Base-by-base conservation (phyloP, 768 basidiomycete species). In the Paxillus ammoniavirescens region DNA sequence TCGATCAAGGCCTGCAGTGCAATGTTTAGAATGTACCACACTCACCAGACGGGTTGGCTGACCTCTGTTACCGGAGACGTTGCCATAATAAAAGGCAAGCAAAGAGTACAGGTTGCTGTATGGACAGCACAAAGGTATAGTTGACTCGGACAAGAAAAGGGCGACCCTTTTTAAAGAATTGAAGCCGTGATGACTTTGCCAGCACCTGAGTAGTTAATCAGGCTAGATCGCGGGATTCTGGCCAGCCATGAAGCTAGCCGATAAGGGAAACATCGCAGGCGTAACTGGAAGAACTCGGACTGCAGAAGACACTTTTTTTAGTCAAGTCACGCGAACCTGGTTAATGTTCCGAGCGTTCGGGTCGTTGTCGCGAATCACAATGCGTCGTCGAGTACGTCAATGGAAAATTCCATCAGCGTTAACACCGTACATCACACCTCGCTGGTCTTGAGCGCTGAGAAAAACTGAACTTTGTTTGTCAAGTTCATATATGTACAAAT, bases 41-140 rank as follows among this genome's bases (percentile, higher is more conserved):
- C 82, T 67, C 55, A 86, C 86, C 87, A 89, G 58, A 82, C 74
- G 66, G 83, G 83, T 67, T 84, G 81, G 69, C 74, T 82, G 54
- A 75, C 75, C 75, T 83, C 83, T 56, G 72, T 79, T 74, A 77
- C 68, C 64, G 80, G 77, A 75, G 83, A 77, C 79, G 83, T 80
- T 70, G 71, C 70, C 68, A 70, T 70, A 64, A 72, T 77, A 75
- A 71, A 70, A 66, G 73, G 67, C 61, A 65, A 66, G 60, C 56
- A 58, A 55, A 65, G 66, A 52, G 60, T 57, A 64, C 49, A 44
- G 56, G 52, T 56, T 51, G 57, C 64, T 55, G 35, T 61, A 68
- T 68, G 62, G 71, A 68, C 68, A 74, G 72, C 63, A 70, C 73
- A 70, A 75, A 59, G 57, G 58, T 61, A 54, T 52, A 33, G 60